Conservation (phyloP, 208 protist genomes). For the Naegleria fowleri region DNA sequence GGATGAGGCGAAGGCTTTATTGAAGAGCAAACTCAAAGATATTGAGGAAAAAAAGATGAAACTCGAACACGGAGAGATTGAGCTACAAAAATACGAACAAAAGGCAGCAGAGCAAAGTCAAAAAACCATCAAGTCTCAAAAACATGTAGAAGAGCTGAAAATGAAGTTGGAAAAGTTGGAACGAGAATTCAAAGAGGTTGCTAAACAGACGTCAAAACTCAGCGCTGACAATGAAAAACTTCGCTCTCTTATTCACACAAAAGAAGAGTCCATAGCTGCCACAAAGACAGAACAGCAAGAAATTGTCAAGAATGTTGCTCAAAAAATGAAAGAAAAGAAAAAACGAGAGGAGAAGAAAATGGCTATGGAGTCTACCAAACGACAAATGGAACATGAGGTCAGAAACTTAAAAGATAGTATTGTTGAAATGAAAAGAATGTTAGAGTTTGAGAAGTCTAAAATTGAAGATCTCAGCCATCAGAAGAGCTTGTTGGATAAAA, state of each 20-base stretch:
- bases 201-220: background rate
- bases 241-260: background rate
- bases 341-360: background rate
- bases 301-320: background rate
- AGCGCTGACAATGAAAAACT: background rate
- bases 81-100: background rate
- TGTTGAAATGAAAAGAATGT: background rate
- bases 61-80: background rate
- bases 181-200: background rate
- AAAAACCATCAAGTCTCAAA: background rate
- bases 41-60: background rate
- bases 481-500: background rate
- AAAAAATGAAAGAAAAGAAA: background rate
- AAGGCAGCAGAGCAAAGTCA: background rate
- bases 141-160: background rate
- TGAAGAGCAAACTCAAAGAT: background rate
- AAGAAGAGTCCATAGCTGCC: background rate
- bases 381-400: background rate
- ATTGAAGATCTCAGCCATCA: background rate
- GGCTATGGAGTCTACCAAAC: background rate
- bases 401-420: background rate
- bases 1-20: background rate
- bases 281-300: background rate
- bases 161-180: background rate
- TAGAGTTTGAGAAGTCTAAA: slow-evolving; percentile 2